Base-by-base conservation (phyloP, 1,284 basidiomycete species). In the Hortiboletus rubellus region DNA sequence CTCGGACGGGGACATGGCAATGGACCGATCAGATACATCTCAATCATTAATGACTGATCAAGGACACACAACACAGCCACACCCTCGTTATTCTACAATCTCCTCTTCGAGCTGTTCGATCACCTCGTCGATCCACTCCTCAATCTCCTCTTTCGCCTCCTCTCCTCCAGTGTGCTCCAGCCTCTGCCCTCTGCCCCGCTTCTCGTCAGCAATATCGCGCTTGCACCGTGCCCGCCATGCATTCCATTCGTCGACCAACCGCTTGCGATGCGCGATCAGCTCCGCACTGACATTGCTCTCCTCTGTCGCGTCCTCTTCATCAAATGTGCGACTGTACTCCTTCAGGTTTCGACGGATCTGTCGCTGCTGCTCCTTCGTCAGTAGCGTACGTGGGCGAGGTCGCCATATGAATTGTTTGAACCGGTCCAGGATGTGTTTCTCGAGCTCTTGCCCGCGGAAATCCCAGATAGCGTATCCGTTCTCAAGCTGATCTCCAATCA, bases 371-470 rank as follows among this genome's bases (percentile, higher is more conserved):
- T 98, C 94, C 73, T 92, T 95, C 59, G 85, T 82, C 55, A 99
- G 82, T 54, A 99, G 78, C 7, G 94, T 91, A 36, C 87, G 84
- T 5, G 97, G 95, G 27, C 97, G 88, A 41, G 96, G 96, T 38
- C 97, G 89, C 97, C 97, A 99, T 57, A 98, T 82, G 76, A 99
- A 95, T 76, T 99, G 97, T 81, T 99, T 99, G 85, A 99, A 99
- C 59, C 91, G 88, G 72, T 99, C 97, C 62, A 91, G 81, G 59
- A 95, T 86, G 59, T 91, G 85, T 76, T 96, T 96, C 69, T 89
- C 82, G 46, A 98, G 82, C 75, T 97, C 93, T 70, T 92, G 88
- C 30, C 97, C 97, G 59, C 91, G 91, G 83, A 98, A 98, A 77
- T 98, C 96, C 96, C 96, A 99, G 63, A 99, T 87, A 12, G 89